Base-by-base conservation (phyloP, 805 yeast genomes). In the Starmerella kuoi region DNA sequence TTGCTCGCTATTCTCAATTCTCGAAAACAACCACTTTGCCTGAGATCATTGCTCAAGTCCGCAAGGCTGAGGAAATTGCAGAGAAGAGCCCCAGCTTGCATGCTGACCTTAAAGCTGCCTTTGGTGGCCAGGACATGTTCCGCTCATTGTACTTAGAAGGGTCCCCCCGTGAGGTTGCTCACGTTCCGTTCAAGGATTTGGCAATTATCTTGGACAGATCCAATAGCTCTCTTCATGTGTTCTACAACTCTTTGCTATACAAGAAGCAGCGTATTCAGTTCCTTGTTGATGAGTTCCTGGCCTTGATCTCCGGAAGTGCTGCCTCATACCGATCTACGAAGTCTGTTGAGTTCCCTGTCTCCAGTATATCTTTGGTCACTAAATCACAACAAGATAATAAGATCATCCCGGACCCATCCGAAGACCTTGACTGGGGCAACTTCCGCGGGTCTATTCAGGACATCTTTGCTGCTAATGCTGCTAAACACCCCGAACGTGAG, bases 401-500 rank as follows among this genome's bases (percentile, higher is more conserved):
- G 3, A 62, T 68, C 2, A 67, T 93, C 42, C 98, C 98, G 5
- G 87, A 87, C 59, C 97, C 99, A 34, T 82, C 85, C 7, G 60
- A 66, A 8, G 80, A 86, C 54, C 69, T 91, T 50, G 94, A 86
- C 62, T 91, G 96, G 96, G 68, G 77, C 32, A 81, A 80, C 23
- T 91, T 75, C 62, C 72, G 93, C 51, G 98, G 99, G 35, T 87
- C 97, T 14, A 93, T 91, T 54, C 99, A 91, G 57, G 98, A 91
- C 56, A 87, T 91, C 34, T 91, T 91, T 63, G 78, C 81, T 62
- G 76, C 70, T 44, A 93, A 91, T 58, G 95, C 98, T 12, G 76
- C 69, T 35, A 71, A 70, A 52, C 77, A 74, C 59, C 98, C 98
- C 3, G 86, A 83, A 26, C 73, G 94, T 58, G 69, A 81, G 11